Evolutionary conservation across 169 alveolate species (phyloP).

Genomic region (Miamiensis avidus): DNA sequence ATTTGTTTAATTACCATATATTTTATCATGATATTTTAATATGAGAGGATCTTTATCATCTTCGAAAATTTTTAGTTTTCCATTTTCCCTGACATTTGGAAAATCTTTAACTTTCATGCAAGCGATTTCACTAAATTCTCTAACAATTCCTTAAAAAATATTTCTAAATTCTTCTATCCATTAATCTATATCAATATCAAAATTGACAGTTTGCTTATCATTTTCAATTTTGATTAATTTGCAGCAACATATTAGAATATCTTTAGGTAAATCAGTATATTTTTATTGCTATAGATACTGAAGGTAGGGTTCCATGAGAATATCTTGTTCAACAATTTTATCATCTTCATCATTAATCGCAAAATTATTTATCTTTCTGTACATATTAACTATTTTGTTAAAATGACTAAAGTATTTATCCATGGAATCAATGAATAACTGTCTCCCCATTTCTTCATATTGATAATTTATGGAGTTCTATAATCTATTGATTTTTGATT

Average conservation of each 20-base stretch:
- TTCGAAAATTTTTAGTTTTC: not conserved
- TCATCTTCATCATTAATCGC: not conserved
- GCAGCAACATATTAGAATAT: too few species aligned
- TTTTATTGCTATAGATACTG: too few species aligned
- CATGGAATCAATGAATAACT: not conserved
- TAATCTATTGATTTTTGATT: conserved; percentile 25
- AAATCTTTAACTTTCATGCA: not conserved
- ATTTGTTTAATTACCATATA: not conserved
- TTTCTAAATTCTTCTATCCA: not conserved
- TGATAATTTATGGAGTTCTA: conserved; percentile 43
- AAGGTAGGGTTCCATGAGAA: not conserved
- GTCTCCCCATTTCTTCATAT: conserved; percentile 43
- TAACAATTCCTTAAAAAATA: not conserved
- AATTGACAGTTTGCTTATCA: not conserved
- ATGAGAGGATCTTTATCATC: not conserved
- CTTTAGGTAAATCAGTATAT: too few species aligned
- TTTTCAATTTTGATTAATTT: too few species aligned
- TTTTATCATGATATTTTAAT: not conserved
- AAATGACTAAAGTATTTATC: not conserved
- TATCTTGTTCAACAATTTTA: not conserved
- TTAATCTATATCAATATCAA: not conserved
- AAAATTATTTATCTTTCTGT: not conserved
- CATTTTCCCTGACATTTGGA: not conserved
- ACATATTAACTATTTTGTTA: not conserved
- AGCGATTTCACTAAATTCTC: too few species aligned